These are phyloP conservation scores for Karstenula rhodostoma DNA, from an alignment of 2,329 filamentous ascomycete species.

Conservation along the genomic window DNA sequence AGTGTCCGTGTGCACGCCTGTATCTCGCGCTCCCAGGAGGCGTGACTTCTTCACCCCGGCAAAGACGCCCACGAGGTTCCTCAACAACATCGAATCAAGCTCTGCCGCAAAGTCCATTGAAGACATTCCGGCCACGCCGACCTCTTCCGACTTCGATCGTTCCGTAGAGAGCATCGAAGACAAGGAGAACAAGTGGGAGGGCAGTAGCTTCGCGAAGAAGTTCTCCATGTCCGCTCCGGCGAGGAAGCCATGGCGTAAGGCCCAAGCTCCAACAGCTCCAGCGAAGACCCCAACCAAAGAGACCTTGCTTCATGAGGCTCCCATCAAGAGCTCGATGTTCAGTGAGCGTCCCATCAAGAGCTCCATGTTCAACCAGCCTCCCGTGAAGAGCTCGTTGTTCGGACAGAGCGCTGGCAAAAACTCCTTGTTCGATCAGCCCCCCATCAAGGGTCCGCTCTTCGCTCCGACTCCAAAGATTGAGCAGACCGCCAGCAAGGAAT, in stretches of 20 bases:
- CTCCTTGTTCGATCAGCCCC: neutral
- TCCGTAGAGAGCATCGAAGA: constrained; percentile 34
- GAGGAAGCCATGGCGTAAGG: constrained; percentile 35
- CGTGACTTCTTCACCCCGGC: constrained; percentile 41
- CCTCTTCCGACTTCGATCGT: constrained; percentile 38
- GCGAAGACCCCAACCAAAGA: constrained; percentile 64
- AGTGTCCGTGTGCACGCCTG: constrained; percentile 23
- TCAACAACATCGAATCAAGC: constrained; percentile 14
- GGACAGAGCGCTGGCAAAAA: neutral
- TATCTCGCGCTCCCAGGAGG: constrained; percentile 29
- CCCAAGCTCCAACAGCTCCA: constrained; percentile 59
- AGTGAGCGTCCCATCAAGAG: neutral
- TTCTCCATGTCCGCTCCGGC: constrained; percentile 52
- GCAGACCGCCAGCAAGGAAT: neutral
- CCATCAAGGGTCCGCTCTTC: neutral
- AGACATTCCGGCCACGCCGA: constrained; percentile 21
- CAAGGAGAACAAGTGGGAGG: constrained; percentile 45
- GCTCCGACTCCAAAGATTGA: neutral
- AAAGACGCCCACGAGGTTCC: constrained; percentile 41
- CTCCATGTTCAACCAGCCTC: neutral
- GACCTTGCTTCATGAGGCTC: constrained; percentile 33
- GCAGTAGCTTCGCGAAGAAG: constrained; percentile 50
- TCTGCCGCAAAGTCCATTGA: constrained; percentile 13
- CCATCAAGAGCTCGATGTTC: constrained; percentile 11
- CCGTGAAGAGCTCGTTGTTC: neutral